Evolutionary conservation across 306 rosid genomes (phyloP).

Genomic region (Cicer pinnatifidum): DNA sequence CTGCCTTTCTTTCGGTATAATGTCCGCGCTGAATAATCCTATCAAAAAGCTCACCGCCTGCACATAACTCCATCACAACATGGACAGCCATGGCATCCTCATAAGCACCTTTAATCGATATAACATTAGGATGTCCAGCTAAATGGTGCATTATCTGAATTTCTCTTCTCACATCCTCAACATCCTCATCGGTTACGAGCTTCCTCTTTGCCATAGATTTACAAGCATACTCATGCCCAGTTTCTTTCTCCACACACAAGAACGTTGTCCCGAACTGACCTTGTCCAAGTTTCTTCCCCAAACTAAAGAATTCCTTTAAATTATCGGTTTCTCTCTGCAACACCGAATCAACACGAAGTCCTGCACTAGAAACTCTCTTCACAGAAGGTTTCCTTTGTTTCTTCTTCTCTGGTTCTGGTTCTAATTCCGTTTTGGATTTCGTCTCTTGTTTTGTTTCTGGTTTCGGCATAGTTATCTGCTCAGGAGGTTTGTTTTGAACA

Average conservation of each 20-base stretch:
- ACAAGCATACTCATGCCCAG: slow-evolving; percentile 82
- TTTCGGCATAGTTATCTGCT: slow-evolving; percentile 75
- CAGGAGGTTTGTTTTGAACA: slow-evolving; percentile 86
- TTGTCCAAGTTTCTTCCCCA: slow-evolving; percentile 88
- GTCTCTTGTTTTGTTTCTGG: slow-evolving; percentile 47
- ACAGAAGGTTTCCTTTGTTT: slow-evolving; percentile 59
- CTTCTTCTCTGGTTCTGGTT: slow-evolving; percentile 44
- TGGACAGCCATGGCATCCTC: slow-evolving; percentile 94
- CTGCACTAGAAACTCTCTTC: slow-evolving; percentile 90
- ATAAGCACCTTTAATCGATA: slow-evolving; percentile 92
- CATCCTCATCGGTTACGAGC: slow-evolving; percentile 79
- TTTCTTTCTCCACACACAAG: slow-evolving; percentile 81
- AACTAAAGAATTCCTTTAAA: slow-evolving; percentile 68
- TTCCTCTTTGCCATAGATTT: slow-evolving; percentile 97
- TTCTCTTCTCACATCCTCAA: slow-evolving; percentile 97
- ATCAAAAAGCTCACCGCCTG: slow-evolving; percentile 98
- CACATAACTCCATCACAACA: slow-evolving; percentile 97
- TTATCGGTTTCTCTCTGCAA: slow-evolving; percentile 74
- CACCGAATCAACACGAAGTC: slow-evolving; percentile 81
- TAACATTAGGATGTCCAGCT: slow-evolving; percentile 87
- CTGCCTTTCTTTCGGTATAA: slow-evolving; percentile 92
- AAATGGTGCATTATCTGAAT: slow-evolving; percentile 99
- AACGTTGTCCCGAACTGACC: slow-evolving; percentile 91
- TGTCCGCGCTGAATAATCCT: slow-evolving; percentile 94
- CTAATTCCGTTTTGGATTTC: slow-evolving; percentile 29